Evolutionary conservation across 176 grass and related monocot species (phyloP).

Genomic region (Hyparrhenia diplandra): DNA sequence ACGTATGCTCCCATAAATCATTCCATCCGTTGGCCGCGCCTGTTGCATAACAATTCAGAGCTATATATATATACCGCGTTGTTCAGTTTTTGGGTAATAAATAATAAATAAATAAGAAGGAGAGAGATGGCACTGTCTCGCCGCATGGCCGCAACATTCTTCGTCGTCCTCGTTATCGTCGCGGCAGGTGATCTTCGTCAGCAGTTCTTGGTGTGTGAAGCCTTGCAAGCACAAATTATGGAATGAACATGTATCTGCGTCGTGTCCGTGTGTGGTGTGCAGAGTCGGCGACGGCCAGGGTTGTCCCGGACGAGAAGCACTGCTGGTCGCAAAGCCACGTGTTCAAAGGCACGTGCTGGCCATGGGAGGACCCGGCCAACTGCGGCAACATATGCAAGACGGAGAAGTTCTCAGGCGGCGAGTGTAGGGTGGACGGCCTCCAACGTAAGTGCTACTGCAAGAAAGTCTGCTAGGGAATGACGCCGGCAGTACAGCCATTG

Average conservation of each 20-base stretch:
- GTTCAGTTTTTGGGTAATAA: background rate
- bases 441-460: background rate
- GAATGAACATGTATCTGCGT: background rate
- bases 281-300: background rate
- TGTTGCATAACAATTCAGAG: background rate
- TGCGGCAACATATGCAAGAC: background rate
- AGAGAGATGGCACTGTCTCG: background rate
- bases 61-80: background rate
- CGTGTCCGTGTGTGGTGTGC: background rate
- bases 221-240: background rate
- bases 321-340: slow-evolving; percentile 17
- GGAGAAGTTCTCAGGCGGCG: slow-evolving; percentile 1
- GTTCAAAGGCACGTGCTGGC: background rate
- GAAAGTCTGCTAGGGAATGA: slow-evolving; percentile 2
- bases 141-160: background rate
- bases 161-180: background rate
- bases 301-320: background rate
- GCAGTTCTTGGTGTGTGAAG: background rate
- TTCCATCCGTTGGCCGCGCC: background rate
- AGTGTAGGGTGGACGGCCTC: background rate
- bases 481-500: too few species aligned
- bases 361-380: background rate
- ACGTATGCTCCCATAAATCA: background rate
- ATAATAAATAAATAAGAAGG: background rate
- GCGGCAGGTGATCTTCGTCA: background rate